Percentiles rank a stretch among this genome's conserved stretches.
phyloP scores from a whole-genome alignment of 495 filamentous ascomycete species.

The Cairneyella variabilis region DNA sequence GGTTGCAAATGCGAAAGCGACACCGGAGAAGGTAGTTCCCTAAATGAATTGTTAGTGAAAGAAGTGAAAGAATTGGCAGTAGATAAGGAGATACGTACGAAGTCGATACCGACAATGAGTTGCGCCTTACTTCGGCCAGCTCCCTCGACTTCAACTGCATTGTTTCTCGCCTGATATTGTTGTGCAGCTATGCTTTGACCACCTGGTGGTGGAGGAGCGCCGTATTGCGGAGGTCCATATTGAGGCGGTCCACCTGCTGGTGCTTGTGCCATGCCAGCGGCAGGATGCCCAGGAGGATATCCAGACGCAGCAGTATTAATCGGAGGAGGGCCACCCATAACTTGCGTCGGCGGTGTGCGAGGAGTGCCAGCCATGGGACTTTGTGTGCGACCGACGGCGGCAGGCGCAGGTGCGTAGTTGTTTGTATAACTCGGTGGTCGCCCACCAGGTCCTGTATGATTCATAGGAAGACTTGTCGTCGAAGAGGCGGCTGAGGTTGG shows the following conservation, averaged over 20 bases:
- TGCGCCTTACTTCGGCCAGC: slow-evolving; percentile 76
- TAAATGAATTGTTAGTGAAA: too few relatives aligned
- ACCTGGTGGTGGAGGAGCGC: slow-evolving; percentile 17
- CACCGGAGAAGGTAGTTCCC: slow-evolving; percentile 74
- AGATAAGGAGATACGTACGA: slow-evolving; percentile 49
- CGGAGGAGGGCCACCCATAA: slow-evolving; percentile 67
- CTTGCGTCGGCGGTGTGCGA: slow-evolving; percentile 54
- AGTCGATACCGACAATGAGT: slow-evolving; percentile 78
- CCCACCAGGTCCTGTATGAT: slow-evolving; percentile 48
- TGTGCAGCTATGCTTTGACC: slow-evolving; percentile 37
- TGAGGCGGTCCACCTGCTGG: slow-evolving; percentile 33
- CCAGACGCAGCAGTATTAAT: slow-evolving; percentile 60
- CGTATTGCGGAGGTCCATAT: slow-evolving; percentile 23
- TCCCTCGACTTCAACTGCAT: slow-evolving; percentile 80
- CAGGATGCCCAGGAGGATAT: slow-evolving; percentile 48
- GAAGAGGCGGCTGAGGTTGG: slow-evolving; percentile 33
- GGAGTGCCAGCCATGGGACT: slow-evolving; percentile 48
- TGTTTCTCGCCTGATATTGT: slow-evolving; percentile 38
- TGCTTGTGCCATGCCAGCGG: slow-evolving; percentile 47
- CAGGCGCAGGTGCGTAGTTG: slow-evolving; percentile 45
- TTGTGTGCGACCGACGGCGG: slow-evolving; percentile 46
- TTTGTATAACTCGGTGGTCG: slow-evolving; percentile 74
- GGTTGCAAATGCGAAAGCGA: slow-evolving; percentile 71
- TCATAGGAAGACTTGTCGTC: slow-evolving; percentile 51
- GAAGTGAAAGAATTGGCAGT: too few relatives aligned